phyloP scores from a whole-genome alignment of 1,139 yeast genomes.

The Yamadazyma sp. region DNA sequence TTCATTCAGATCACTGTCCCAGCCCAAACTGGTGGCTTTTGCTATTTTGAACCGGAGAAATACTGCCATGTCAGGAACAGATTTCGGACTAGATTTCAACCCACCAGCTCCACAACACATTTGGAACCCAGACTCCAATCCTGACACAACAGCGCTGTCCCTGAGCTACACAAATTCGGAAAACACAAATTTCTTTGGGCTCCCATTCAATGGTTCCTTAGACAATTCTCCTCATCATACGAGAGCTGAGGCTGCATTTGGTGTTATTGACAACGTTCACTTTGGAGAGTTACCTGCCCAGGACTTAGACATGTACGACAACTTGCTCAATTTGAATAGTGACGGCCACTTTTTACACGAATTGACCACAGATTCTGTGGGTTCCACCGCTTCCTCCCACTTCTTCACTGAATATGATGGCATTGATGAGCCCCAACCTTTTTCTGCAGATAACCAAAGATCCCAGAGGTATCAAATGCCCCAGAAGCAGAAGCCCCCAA shows the following conservation, averaged over 20 bases:
- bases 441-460: background rate
- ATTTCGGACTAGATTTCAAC: background rate
- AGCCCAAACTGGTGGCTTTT: background rate
- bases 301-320: background rate
- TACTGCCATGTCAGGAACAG: background rate
- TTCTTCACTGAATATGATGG: background rate
- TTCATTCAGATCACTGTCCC: no score
- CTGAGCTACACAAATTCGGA: background rate
- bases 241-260: background rate
- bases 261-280: background rate
- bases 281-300: background rate
- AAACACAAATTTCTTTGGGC: background rate
- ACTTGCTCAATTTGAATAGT: background rate
- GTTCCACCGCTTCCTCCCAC: no score
- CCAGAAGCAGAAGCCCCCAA: no score
- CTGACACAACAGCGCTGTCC: background rate
- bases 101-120: background rate
- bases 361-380: no score
- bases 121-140: background rate
- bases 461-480: no score
- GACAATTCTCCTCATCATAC: background rate
- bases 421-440: background rate
- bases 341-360: no score
- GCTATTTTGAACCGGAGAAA: background rate
- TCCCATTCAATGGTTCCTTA: background rate